These are phyloP conservation scores for Plasmodium fragile DNA, from an alignment of 169 alveolate species.

Conservation along the genomic window DNA sequence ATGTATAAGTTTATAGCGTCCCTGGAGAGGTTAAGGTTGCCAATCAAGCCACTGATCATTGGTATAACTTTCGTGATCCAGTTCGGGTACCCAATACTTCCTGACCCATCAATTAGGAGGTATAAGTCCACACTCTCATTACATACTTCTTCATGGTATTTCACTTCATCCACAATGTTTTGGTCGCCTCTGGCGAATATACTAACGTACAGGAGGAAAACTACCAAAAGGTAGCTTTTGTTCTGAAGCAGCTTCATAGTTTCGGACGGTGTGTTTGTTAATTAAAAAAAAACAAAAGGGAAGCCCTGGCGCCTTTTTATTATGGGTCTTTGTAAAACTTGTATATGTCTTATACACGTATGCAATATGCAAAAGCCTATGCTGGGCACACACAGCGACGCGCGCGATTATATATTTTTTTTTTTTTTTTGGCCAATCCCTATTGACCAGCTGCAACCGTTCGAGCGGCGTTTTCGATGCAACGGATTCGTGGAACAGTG, in stretches of 20 bases:
- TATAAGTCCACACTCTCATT: constrained; percentile 44
- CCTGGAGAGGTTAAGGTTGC: constrained; percentile 17
- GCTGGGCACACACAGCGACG: not conserved
- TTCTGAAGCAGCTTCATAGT: constrained; percentile 29
- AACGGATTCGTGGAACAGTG: not conserved
- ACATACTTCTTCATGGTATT: constrained; percentile 57
- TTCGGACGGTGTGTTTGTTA: not conserved
- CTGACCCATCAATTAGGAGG: constrained; percentile 48
- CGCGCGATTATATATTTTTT: too few species aligned
- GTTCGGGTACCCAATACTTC: constrained; percentile 49
- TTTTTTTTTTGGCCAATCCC: not conserved
- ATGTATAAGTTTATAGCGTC: constrained; percentile 9
- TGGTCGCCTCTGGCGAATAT: not conserved
- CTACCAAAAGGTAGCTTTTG: constrained; percentile 29
- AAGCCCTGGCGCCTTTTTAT: not conserved
- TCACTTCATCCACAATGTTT: constrained; percentile 21
- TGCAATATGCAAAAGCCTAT: not conserved
- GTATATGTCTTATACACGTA: not conserved
- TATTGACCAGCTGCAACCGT: not conserved
- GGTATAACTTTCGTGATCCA: constrained; percentile 31
- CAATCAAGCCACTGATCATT: not conserved
- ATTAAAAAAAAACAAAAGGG: not conserved
- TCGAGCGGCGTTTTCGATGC: not conserved
- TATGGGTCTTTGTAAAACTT: not conserved
- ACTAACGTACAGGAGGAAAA: constrained; percentile 27